A percentile compares a stretch with the other conserved stretches of the same genome.
Evolutionary conservation across 805 yeast genomes (phyloP).

Genomic region (Komagataella populi): DNA sequence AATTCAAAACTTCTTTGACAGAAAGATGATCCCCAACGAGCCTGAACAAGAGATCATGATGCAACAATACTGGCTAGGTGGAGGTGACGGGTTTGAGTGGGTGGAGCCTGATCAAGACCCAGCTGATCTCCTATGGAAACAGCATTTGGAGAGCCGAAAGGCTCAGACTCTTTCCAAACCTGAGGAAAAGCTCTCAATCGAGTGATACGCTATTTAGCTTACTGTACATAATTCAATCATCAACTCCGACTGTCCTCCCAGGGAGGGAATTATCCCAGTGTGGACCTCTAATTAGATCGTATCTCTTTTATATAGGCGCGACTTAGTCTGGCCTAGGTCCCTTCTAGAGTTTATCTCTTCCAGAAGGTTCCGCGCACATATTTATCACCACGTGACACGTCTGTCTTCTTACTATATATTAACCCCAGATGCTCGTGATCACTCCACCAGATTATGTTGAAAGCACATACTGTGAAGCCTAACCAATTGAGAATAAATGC

Average conservation of each 20-base stretch:
- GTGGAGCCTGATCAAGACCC: slow-evolving; percentile 87
- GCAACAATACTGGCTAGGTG: slow-evolving; percentile 78
- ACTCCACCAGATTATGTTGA: neutral
- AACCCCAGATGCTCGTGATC: neutral
- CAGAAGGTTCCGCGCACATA: neutral
- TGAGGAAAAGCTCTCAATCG: neutral
- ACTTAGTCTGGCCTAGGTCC: neutral
- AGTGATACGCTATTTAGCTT: neutral
- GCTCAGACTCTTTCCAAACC: slow-evolving; percentile 6
- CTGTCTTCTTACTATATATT: neutral
- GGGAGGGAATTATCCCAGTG: neutral
- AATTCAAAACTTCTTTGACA: slow-evolving; percentile 14
- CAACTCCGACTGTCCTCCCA: neutral
- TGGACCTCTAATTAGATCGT: too few relatives aligned
- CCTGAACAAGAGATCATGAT: slow-evolving; percentile 54
- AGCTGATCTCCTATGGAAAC: slow-evolving; percentile 38
- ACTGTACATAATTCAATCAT: neutral
- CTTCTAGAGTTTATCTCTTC: neutral
- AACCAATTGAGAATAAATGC: neutral
- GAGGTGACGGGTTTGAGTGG: slow-evolving; percentile 84
- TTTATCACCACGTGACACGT: neutral
- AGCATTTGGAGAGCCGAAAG: slow-evolving; percentile 11
- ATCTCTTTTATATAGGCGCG: neutral
- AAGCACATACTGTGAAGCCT: neutral
- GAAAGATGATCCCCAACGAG: slow-evolving; percentile 28